These are phyloP conservation scores for Parachaetomium inaequale DNA, from an alignment of 495 filamentous ascomycete genomes.

Conservation along the genomic window DNA sequence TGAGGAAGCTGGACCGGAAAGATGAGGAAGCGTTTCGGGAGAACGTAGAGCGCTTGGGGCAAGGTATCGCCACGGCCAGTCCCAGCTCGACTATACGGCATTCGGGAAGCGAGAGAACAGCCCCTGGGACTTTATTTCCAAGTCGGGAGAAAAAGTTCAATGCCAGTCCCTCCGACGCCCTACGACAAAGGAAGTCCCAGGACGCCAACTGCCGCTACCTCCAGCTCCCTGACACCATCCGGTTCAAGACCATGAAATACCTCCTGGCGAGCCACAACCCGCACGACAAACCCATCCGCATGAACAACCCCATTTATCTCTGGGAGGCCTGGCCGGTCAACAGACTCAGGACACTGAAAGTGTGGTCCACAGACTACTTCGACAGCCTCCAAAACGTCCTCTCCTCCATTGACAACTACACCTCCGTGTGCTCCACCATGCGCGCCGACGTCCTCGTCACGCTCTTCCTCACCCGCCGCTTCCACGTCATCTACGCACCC, in stretches of 20 bases:
- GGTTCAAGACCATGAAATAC: slow-evolving; percentile 23
- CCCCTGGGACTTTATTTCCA: not conserved
- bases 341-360: not conserved
- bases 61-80: not conserved
- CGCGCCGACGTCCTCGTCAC: slow-evolving; percentile 25
- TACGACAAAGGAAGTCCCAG: too few species aligned
- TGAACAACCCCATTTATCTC: slow-evolving; percentile 22
- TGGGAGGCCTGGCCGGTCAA: slow-evolving; percentile 24
- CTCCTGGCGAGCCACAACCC: slow-evolving; percentile 15
- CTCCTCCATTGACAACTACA: slow-evolving; percentile 16
- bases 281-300: slow-evolving; percentile 24
- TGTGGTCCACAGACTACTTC: slow-evolving; percentile 28
- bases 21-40: slow-evolving; percentile 13
- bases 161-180: not conserved
- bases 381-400: slow-evolving; percentile 23
- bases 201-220: slow-evolving; percentile 24
- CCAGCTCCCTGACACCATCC: slow-evolving; percentile 19
- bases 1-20: not conserved
- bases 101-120: not conserved
- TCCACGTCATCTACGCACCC: slow-evolving; percentile 33
- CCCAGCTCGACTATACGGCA: not conserved
- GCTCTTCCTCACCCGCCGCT: slow-evolving; percentile 27
- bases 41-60: slow-evolving; percentile 16
- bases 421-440: slow-evolving; percentile 25
- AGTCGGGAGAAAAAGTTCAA: not conserved